Evolutionary conservation across 2,329 filamentous ascomycete genomes (phyloP).

Genomic region (Diaporthe eres): DNA sequence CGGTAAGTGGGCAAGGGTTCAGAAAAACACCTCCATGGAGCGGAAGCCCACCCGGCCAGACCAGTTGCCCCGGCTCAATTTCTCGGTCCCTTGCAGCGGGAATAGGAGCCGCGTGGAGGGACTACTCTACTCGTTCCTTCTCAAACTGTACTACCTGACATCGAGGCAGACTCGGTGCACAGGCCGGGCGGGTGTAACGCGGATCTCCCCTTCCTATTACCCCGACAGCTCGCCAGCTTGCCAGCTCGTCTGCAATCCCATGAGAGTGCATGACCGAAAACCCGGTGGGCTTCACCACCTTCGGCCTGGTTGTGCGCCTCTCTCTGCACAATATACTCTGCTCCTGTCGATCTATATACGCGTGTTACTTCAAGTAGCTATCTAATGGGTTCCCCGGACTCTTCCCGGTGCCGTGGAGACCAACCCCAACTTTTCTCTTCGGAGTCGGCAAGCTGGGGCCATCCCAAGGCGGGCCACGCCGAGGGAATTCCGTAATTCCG

Average conservation of each 20-base stretch:
- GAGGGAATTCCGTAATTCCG: conserved; percentile 6
- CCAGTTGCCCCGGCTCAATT: not conserved
- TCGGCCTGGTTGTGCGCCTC: not conserved
- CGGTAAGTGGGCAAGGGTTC: conserved; percentile 23
- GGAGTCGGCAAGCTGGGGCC: not conserved
- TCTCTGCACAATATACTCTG: too few species aligned
- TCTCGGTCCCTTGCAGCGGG: conserved; percentile 16
- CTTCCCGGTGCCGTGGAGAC: not conserved
- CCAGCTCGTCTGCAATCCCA: not conserved
- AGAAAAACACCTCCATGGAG: not conserved
- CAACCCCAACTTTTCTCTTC: not conserved
- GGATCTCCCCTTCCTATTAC: conserved; percentile 22
- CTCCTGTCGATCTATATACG: not conserved
- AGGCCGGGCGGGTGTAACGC: conserved; percentile 12
- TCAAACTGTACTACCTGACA: not conserved
- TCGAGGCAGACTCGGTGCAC: not conserved
- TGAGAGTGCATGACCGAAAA: not conserved
- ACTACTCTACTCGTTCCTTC: not conserved
- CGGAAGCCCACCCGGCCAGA: conserved; percentile 17
- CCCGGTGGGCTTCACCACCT: too few species aligned
- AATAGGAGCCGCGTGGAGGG: not conserved
- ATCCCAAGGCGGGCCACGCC: conserved; percentile 9
- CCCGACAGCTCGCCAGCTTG: not conserved
- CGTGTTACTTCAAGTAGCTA: not conserved
- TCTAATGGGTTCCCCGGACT: not conserved